Base-by-base conservation (phyloP, 2,329 filamentous ascomycete species). In the Colletotrichum sublineola region DNA sequence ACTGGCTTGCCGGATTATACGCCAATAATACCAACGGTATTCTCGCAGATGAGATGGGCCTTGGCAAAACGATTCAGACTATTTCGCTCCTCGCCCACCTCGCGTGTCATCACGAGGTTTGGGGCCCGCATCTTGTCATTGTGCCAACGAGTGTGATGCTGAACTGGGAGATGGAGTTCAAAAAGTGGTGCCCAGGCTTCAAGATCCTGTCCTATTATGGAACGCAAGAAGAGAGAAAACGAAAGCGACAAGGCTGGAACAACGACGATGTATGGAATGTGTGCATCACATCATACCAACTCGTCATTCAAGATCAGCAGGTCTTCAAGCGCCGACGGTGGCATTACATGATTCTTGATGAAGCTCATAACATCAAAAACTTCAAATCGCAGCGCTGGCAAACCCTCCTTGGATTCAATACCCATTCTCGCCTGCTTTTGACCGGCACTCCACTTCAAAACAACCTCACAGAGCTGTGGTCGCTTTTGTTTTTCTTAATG, bases 161-260 rank as follows among this genome's bases (percentile, higher is more conserved):
- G 75, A 99, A 99, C 80, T 99, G 96, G 96, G 97, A 99, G 81
- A 98, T 98, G 93, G 96, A 99, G 82, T 99, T 99, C 87, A 98
- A 98, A 80, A 99, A 99, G 81, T 99, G 96, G 90, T 94, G 95
- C 69, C 96, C 97, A 3, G 96, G 96, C 0, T 99, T 99, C 86
- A 98, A 98, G 80, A 97, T 99, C 68, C 86, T 99, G 71, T 96
- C 95, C 0, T 99, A 99, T 83, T 99, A 98, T 80, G 96, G 97
- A 55, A 94, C 92, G 53, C 93, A 95, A 77, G 95, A 98, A 76
- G 96, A 99, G 82, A 92, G 96, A 57, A 95, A 94, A 80, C 88
- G 92, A 75, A 98, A 98, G 82, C 92, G 97, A 38, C 91, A 93
- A 78, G 96, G 96, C 2, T 99, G 96, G 96, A 94, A 92, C 77